Conservation (phyloP, 805 yeast genomes). For the Millerago galiae region DNA sequence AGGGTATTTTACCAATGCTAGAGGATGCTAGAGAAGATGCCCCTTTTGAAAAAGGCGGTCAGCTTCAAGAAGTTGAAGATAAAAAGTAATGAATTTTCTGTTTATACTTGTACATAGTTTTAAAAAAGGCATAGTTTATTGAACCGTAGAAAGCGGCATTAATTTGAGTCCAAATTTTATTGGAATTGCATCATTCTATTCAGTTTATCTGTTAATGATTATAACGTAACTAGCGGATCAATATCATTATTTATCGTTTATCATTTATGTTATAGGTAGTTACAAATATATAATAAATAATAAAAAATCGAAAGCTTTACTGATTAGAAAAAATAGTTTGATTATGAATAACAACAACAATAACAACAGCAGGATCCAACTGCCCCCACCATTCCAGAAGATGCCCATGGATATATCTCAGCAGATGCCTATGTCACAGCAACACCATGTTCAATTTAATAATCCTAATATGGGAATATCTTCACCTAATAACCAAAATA, state of each 20-base stretch:
- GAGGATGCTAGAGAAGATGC: slow-evolving; percentile 89
- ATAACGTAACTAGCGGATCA: no score
- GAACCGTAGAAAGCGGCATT: slow-evolving; percentile 7
- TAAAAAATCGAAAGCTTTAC: no score
- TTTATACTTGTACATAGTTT: slow-evolving; percentile 5
- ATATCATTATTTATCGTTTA: no score
- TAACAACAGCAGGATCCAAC: slow-evolving; percentile 16
- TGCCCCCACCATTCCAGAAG: slow-evolving; percentile 13
- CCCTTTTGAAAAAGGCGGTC: slow-evolving; percentile 72
- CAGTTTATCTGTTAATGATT: no score
- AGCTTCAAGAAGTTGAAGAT: slow-evolving; percentile 7
- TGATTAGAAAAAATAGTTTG: no score
- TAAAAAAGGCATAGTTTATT: neutral
- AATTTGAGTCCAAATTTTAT: no score
- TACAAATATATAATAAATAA: no score
- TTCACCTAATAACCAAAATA: neutral
- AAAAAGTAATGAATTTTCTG: slow-evolving; percentile 1
- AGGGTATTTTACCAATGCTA: slow-evolving; percentile 74
- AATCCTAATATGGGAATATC: neutral
- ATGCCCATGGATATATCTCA: neutral
- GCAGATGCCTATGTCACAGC: neutral
- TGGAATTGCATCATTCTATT: no score
- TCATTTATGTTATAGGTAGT: no score
- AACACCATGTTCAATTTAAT: neutral
- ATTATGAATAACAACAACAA: slow-evolving; percentile 19